Percentiles rank a stretch among this genome's conserved stretches.
Evolutionary conservation across 176 grass and related monocot genomes (phyloP).

Genomic region (Elymus sibiricus): DNA sequence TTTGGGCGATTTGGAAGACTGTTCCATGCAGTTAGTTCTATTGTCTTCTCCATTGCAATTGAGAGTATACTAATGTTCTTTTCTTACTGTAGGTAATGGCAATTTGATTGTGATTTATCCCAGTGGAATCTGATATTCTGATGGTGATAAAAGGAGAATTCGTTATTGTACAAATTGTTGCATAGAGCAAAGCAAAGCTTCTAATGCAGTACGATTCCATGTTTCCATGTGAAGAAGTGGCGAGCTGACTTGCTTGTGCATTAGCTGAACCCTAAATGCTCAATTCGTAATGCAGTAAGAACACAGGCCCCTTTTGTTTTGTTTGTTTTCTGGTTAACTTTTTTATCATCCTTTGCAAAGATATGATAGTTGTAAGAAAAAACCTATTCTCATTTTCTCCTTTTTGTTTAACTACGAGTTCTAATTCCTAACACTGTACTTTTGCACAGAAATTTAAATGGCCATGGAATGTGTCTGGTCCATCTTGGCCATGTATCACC

Average conservation of each 20-base stretch:
- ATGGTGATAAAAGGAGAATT: neutral
- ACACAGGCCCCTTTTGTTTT: neutral
- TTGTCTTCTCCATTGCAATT: neutral
- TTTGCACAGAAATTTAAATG: neutral
- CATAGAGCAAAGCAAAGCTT: neutral
- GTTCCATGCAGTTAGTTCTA: neutral
- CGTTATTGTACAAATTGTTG: neutral
- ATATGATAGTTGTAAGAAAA: neutral
- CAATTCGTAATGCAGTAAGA: neutral
- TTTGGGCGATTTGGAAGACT: neutral
- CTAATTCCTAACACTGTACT: neutral
- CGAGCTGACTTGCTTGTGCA: neutral
- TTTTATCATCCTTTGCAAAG: neutral
- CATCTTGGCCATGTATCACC: neutral
- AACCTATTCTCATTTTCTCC: neutral
- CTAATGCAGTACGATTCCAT: neutral
- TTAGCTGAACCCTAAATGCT: neutral
- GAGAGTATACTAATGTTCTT: slow-evolving; percentile 8
- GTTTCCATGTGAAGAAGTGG: slow-evolving; percentile 15
- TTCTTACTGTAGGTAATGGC: slow-evolving; percentile 24
- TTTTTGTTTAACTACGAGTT: neutral
- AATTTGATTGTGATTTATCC: slow-evolving; percentile 15
- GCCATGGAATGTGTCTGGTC: neutral
- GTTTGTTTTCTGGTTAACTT: neutral
- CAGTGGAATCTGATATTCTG: neutral